Conservation (phyloP, 2,329 filamentous ascomycete species). For the Epichloe typhina region DNA sequence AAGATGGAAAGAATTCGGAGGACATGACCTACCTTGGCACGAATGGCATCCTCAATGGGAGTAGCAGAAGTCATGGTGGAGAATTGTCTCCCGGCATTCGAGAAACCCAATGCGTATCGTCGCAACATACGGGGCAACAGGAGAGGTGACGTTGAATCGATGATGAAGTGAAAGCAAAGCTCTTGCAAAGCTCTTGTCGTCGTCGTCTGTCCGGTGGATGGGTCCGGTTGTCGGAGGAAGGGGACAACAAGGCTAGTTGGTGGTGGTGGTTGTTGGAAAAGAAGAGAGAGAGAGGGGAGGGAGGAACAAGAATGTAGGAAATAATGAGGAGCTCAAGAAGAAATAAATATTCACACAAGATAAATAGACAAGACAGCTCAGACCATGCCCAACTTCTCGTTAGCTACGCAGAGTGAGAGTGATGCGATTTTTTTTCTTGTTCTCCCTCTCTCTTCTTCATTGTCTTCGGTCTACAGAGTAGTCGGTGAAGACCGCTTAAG, state of each 20-base stretch:
- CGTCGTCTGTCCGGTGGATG: not conserved
- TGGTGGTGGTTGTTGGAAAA: not conserved
- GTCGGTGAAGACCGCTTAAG: constrained; percentile 6
- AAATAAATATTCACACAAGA: constrained; percentile 2
- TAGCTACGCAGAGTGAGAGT: not conserved
- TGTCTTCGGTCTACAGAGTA: not conserved
- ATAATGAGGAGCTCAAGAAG: not conserved
- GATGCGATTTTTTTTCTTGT: not conserved
- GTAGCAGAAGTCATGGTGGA: constrained; percentile 51
- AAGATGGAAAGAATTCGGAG: not conserved
- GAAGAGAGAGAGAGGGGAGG: not conserved
- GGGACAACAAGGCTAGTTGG: not conserved
- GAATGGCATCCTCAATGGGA: constrained; percentile 73
- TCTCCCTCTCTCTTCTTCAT: not conserved
- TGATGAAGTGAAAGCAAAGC: not conserved
- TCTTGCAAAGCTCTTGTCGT: constrained; percentile 8
- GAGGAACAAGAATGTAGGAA: not conserved
- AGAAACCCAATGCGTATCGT: constrained; percentile 41
- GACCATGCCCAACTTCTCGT: not conserved
- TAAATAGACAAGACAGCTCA: not conserved
- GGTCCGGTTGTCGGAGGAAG: not conserved
- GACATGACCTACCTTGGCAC: constrained; percentile 51
- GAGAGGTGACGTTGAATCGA: constrained; percentile 3
- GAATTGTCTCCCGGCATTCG: constrained; percentile 31
- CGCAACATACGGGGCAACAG: constrained; percentile 26